Evolutionary conservation across 228 moss, liverwort and hornwort species (phyloP).

Genomic region (Sphagnum magellanicum): DNA sequence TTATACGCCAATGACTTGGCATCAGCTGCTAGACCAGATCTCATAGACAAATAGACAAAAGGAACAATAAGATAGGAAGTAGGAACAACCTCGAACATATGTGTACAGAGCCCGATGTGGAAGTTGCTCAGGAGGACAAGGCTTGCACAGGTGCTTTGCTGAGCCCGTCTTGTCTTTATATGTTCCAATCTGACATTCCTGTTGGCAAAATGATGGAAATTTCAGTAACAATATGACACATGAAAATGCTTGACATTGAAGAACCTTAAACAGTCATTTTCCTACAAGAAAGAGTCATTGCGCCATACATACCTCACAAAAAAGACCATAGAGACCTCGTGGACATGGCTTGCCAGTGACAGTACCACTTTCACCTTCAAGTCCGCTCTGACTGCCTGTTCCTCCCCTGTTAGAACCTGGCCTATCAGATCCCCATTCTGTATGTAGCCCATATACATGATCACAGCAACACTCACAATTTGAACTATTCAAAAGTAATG

Average conservation of each 20-base stretch:
- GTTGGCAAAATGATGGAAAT: not conserved
- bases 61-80: not conserved
- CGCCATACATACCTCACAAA: conserved; percentile 62
- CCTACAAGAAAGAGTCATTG: too few relatives aligned
- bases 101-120: conserved; percentile 75
- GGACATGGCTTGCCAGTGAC: conserved; percentile 85
- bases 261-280: too few relatives aligned
- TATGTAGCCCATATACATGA: too few relatives aligned
- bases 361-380: conserved; percentile 64
- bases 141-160: conserved; percentile 50
- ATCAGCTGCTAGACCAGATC: too few relatives aligned
- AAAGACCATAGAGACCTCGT: conserved; percentile 82
- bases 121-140: conserved; percentile 59
- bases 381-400: conserved; percentile 49
- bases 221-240: not conserved
- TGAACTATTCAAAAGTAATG: too few relatives aligned
- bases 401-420: conserved; percentile 50
- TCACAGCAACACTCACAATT: too few relatives aligned
- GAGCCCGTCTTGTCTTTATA: conserved; percentile 88
- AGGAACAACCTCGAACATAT: conserved; percentile 64
- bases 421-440: too few relatives aligned
- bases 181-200: conserved; percentile 95
- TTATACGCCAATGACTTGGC: too few relatives aligned
- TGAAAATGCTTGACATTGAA: not conserved
- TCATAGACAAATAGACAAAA: too few relatives aligned